Conservation (phyloP, 1,139 yeast species). For the Hansenula lynferdii region DNA sequence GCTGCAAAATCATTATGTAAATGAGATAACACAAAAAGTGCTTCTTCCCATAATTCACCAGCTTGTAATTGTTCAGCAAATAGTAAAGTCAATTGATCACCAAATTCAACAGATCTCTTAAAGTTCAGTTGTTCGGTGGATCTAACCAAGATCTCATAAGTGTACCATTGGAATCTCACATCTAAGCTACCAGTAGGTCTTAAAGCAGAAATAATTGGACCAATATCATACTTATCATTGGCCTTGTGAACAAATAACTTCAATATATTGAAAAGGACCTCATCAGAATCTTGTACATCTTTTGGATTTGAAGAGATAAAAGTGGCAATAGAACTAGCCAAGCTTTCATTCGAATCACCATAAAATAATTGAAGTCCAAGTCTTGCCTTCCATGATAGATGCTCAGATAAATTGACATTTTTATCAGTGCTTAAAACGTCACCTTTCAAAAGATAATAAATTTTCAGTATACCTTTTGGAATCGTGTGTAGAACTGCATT, state of each 20-base stretch:
- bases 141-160: constrained; percentile 40
- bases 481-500: constrained; percentile 37
- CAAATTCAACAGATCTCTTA: constrained; percentile 21
- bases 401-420: constrained; percentile 33
- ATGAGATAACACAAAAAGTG: constrained; percentile 57
- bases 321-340: constrained; percentile 32
- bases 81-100: constrained; percentile 41
- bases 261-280: constrained; percentile 31
- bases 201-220: constrained; percentile 20
- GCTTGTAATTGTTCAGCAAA: constrained; percentile 52
- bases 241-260: constrained; percentile 37
- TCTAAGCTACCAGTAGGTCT: constrained; percentile 21
- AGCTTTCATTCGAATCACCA: constrained; percentile 41
- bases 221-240: constrained; percentile 17
- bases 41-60: constrained; percentile 50
- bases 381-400: constrained; percentile 63
- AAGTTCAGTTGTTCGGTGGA: constrained; percentile 19
- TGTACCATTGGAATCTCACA: constrained; percentile 50
- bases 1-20: constrained; percentile 40
- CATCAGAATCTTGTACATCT: constrained; percentile 22
- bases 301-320: constrained; percentile 22
- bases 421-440: constrained; percentile 28
- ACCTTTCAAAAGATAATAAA: constrained; percentile 67
- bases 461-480: constrained; percentile 48
- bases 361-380: constrained; percentile 59